Base-by-base conservation (phyloP, 192 early-diverging fungal species). In the Umbelopsis vinacea region DNA sequence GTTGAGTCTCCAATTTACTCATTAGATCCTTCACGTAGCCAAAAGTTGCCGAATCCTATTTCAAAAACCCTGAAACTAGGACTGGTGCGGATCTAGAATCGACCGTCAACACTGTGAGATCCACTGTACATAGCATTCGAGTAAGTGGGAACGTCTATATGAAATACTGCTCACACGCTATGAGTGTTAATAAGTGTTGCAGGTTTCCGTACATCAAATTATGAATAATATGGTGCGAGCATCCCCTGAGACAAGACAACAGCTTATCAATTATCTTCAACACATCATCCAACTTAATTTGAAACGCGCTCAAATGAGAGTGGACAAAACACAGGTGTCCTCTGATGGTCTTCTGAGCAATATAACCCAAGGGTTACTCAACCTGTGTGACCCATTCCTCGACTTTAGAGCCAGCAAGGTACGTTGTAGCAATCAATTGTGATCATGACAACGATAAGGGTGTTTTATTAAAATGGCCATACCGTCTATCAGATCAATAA, bases 341-440 rank as follows among this genome's bases (percentile, higher is more conserved):
- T 86, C 92, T 37, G 92, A 96, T 77, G 96, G 96, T 21, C 94
- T 97, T 78, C 82, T 97, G 68, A 87, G 89, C 67, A 96, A 94
- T 69, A 74, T 96, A 24, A 80, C 88, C 3, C 82, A 81, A 26
- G 83, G 90, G 7, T 79, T 89, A 70, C 84, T 95, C 37, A 76
- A 74, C 9, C 84, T 98, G 37, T 86, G 89, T 38, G 94, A 98
- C 23, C 97, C 97, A 1, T 91, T 99, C 66, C 84, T 94, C 78
- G 94, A 96, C 77, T 60, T 83, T n/a, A 71, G 70, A 10, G 90
- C 90, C 46, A 82, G 86, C 35, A 96, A 95, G 70, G 82, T 87
- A 75, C 67, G 75, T 23, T 47, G 67, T 3, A 17, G 19, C 6
- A 71, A 3, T 0, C n/a, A 19, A 60, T 15, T 50, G 15, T 50